Evolutionary conservation across 495 filamentous ascomycete species (phyloP), one percentile per base, ranked within the genome.

Genomic region (Wilcoxina mikolae): DNA sequence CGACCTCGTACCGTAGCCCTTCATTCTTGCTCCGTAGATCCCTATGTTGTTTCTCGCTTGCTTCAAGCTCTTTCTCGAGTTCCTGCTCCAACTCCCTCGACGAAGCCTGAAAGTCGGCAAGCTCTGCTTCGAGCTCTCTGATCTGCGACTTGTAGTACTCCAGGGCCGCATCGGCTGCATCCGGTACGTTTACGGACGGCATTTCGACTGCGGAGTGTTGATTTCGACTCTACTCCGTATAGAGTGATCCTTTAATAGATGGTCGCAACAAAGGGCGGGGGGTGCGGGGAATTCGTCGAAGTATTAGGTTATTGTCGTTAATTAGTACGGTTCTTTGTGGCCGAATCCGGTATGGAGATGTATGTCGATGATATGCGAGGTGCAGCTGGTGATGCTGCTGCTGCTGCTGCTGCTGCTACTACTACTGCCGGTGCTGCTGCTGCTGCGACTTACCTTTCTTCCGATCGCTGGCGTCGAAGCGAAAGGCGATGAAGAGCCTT

Each of bases 131-230:
- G 9, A 98, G 76, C 64, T 87, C 79, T 67, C 94, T 87, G 73
- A 96, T 95, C 68, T 98, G 91, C 39, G 80, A 69, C 70, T 98
- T 96, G 74, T 96, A 96, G 74, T 89, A 94, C 35, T 82, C 78
- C 24, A 95, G 71, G 50, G 87, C 82, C 59, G 88, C 82, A 65
- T 84, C 78, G 28, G 74, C 22, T 3, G 49, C 39, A 12, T 42
- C 55, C n/a, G 53, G 24, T 15, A 33, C 20, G 47, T 57, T 48
- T 11, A 42, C 25, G 2, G 55, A 52, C 29, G 54, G 46, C 54
- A 56, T 56, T 20, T 46, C 24, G 43, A 23, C 35, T 39, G 4
- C 35, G 35, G 12, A 18, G 20, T 18, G 35, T 12, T 15, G 35
- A 39, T 39, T 12, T 39, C 20, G 35, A 18, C 20, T 15, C 12